These are phyloP conservation scores for Letharia lupina DNA, from an alignment of 495 filamentous ascomycete genomes.

Conservation along the genomic window DNA sequence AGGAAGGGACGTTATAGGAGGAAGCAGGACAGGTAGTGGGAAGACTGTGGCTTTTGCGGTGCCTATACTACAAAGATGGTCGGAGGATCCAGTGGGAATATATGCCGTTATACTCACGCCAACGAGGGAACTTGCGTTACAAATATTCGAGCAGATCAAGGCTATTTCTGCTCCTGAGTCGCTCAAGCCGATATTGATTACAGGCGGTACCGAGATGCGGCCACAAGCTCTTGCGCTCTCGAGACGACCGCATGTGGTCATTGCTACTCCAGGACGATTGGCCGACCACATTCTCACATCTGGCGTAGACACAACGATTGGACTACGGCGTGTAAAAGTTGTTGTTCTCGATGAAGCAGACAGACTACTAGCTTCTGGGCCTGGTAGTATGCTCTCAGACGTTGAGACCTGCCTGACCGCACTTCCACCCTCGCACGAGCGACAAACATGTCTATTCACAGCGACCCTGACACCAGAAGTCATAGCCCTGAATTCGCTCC, in stretches of 20 bases:
- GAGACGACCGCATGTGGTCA: slow-evolving; percentile 77
- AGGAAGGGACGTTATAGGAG: slow-evolving; percentile 88
- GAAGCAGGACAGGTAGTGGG: slow-evolving; percentile 90
- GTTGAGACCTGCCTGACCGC: slow-evolving; percentile 77
- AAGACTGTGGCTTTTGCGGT: slow-evolving; percentile 97
- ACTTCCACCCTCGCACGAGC: slow-evolving; percentile 60
- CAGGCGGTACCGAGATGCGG: slow-evolving; percentile 88
- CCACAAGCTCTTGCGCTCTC: slow-evolving; percentile 75
- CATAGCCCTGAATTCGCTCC: slow-evolving; percentile 65
- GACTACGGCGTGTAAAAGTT: slow-evolving; percentile 66
- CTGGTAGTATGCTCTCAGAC: slow-evolving; percentile 86
- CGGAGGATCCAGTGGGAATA: slow-evolving; percentile 82
- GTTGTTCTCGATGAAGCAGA: slow-evolving; percentile 97
- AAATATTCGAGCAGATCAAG: slow-evolving; percentile 92
- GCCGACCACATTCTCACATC: slow-evolving; percentile 90
- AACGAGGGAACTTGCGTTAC: slow-evolving; percentile 86
- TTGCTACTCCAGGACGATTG: slow-evolving; percentile 88
- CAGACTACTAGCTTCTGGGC: slow-evolving; percentile 65
- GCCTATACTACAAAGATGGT: slow-evolving; percentile 89
- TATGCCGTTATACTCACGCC: slow-evolving; percentile 86
- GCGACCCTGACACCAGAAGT: slow-evolving; percentile 94
- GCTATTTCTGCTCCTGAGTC: slow-evolving; percentile 79
- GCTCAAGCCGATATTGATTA: slow-evolving; percentile 78
- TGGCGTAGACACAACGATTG: slow-evolving; percentile 78
- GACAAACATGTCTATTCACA: slow-evolving; percentile 93